Percentiles rank a stretch among this genome's conserved stretches.
Evolutionary conservation across 345 rosid genomes (phyloP).

Genomic region (Hibiscus tridactylites): DNA sequence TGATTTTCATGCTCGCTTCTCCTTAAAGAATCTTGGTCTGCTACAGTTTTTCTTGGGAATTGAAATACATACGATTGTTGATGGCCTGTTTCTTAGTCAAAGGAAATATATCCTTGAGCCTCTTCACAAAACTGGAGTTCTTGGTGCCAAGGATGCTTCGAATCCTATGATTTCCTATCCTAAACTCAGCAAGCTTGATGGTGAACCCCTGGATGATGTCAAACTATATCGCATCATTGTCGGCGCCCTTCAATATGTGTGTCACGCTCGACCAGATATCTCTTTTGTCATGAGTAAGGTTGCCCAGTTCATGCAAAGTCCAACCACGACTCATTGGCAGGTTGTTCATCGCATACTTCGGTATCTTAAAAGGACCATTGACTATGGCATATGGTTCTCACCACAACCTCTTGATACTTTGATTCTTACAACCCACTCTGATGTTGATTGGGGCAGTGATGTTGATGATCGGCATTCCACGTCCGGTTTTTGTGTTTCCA

Average conservation of each 20-base stretch:
- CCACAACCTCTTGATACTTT: no score
- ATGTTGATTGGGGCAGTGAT: neutral
- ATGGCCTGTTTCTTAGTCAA: no score
- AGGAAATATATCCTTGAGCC: no score
- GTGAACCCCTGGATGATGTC: neutral
- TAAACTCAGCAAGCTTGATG: neutral
- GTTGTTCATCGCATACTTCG: no score
- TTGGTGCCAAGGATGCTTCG: neutral
- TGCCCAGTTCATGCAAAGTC: neutral
- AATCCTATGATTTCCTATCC: neutral
- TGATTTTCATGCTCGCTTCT: neutral
- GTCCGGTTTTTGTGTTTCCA: neutral
- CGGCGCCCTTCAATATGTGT: neutral
- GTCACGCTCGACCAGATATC: neutral
- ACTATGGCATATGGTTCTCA: neutral
- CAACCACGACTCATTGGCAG: neutral
- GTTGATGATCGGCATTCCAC: neutral
- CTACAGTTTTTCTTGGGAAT: no score
- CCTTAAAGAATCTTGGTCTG: neutral
- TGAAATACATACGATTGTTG: no score
- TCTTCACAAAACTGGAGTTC: no score
- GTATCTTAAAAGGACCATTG: neutral
- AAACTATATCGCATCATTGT: neutral
- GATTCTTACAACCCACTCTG: neutral
- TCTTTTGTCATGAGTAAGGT: neutral